Evolutionary conservation across 208 protist species (phyloP), one percentile per base, ranked within the genome.

Genomic region (Blastocrithidia nonstop): DNA sequence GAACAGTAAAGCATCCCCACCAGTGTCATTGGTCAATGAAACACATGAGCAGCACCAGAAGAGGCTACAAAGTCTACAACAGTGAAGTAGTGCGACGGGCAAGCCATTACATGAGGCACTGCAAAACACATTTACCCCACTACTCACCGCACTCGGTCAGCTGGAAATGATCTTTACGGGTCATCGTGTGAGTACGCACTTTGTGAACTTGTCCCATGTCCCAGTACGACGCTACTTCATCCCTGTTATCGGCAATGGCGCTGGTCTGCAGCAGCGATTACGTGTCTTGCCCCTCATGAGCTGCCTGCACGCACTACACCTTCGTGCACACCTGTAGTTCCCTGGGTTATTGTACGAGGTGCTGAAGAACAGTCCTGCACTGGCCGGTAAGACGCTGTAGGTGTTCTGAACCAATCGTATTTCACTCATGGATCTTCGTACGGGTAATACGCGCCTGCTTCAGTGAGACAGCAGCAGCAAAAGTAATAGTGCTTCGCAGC

Each of bases 311-410:
- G 80, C 80, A 5, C 25, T 85, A 35, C 80, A 89, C 54, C 56
- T 76, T 16, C 61, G 57, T 19, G 57, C 65, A 21, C 48, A 61
- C 17, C 55, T 89, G 0, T 71, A 83, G 54, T 66, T 89, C 52
- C 70, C 80, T 3, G 80, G 80, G 7, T 45, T 85, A 40, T 59
- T 85, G 45, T 89, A 85, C 47, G 80, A 89, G 35, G 66, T 80
- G 16, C 38, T 85, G 8, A 89, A 89, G 58, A 85, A 82, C 54
- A 54, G 55, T 26, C 80, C 80, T 7, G 80, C 69, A 21, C 61
- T 89, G 45, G 29, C 70, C 3, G 80, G 74, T 23, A 80, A 72
- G 45, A 65, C 67, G 3, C 33, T 89, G 16, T 64, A 83, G 48
- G 50, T 70, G 0, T 84, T 89, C 49, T 80, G 67, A 69, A 60